Base-by-base conservation (phyloP, 2,329 filamentous ascomycete species). In the Trichoderma sp. region DNA sequence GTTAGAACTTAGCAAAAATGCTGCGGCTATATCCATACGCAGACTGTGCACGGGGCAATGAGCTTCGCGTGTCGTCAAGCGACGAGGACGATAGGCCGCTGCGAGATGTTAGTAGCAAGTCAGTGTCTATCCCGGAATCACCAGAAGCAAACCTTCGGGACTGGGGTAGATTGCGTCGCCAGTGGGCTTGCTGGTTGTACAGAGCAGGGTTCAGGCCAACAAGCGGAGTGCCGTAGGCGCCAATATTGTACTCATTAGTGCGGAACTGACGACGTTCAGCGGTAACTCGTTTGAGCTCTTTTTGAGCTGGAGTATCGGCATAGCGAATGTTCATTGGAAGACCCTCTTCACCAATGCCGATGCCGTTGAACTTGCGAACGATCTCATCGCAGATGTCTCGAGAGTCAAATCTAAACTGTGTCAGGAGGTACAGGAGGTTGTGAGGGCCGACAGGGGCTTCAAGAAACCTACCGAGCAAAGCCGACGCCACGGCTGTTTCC, bases 401-500 rank as follows among this genome's bases (percentile, higher is more conserved):
- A 73, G 84, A 88, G 82, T 98, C 94, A 77, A 99, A 99, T 61
- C 72, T 73, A 60, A 21, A 5, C 32, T 8, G 28, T 11, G 57
- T 70, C 39, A 70, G 66, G 18, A 47, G 30, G 28, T 5, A n/a
- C 15, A 34, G 21, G 21, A 18, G 14, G n/a, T 30, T 8, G 3
- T 8, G 21, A 18, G 21, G 18, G 7, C 21, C 8, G 18, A n/a
- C n/a, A 14, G 4, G 32, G 30, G 30, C 9, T 34, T n/a, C 28
- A 6, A 24, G 63, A 39, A 70, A 80, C 88, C 79, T 85, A 97
- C 95, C 96, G 92, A 82, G 95, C 95, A 84, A 99, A 99, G 47
- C 96, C 96, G 80, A 99, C 96, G 76, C 97, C 95, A 77, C 97
- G 95, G 81, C 95, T 97, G 79, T 96, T 94, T 72, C 95, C 96